Conservation (phyloP, 2,329 filamentous ascomycete species). For the Botrytis byssoidea region DNA sequence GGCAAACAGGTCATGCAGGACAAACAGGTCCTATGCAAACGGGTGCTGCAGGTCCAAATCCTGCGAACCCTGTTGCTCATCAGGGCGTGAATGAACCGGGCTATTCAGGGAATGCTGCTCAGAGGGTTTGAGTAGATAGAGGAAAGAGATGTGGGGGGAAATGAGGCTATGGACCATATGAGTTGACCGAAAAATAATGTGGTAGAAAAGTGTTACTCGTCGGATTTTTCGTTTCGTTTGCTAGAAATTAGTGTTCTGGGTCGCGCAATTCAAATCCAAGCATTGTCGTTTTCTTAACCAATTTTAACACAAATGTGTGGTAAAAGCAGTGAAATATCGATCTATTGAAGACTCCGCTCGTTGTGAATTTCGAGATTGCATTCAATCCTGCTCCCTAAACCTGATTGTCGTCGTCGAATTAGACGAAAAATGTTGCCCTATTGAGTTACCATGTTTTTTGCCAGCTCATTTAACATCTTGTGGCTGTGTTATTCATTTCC, state of each 20-base stretch:
- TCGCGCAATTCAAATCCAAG: conserved; percentile 12
- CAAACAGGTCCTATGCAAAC: neutral
- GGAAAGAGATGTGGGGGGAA: neutral
- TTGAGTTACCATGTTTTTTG: no score
- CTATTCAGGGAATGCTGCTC: neutral
- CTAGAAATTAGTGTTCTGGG: neutral
- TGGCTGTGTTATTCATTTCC: no score
- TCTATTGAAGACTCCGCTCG: rapidly evolving
- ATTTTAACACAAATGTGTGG: neutral
- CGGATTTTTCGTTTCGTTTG: neutral
- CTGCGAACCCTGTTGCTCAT: neutral
- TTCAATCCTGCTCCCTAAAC: neutral
- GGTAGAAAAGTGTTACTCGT: neutral
- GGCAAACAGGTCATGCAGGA: neutral
- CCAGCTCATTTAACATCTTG: no score
- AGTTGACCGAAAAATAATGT: no score
- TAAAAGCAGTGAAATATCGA: neutral
- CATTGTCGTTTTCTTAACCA: neutral
- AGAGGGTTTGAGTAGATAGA: neutral
- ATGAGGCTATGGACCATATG: neutral
- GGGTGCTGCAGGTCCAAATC: neutral
- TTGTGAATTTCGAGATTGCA: neutral
- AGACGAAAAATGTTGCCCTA: no score
- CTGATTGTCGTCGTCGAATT: neutral
- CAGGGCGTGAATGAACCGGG: neutral